phyloP scores from a whole-genome alignment of 2,329 filamentous ascomycete species.

The Myotisia sp. region DNA sequence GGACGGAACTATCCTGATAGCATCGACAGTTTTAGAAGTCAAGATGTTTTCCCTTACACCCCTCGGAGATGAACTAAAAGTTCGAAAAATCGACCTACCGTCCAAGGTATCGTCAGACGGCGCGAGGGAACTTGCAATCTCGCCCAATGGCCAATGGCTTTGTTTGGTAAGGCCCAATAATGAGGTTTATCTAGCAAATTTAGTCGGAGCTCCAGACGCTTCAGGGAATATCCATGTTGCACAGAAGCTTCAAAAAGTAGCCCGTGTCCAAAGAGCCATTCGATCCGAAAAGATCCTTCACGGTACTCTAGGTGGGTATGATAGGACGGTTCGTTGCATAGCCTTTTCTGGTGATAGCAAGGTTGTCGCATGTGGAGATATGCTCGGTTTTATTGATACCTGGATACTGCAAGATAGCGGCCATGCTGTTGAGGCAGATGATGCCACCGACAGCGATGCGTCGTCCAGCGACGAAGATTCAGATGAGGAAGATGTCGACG shows the following conservation, averaged over 20 bases:
- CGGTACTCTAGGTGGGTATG: constrained; percentile 59
- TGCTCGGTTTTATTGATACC: constrained; percentile 74
- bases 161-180: constrained; percentile 45
- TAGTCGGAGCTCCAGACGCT: constrained; percentile 29
- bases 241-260: constrained; percentile 31
- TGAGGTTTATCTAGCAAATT: constrained; percentile 40
- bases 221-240: constrained; percentile 29
- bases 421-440: constrained; percentile 33
- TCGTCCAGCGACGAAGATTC: constrained; percentile 35
- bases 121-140: constrained; percentile 47
- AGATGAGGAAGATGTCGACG: constrained; percentile 35
- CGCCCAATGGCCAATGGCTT: constrained; percentile 35
- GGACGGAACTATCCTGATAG: constrained; percentile 59
- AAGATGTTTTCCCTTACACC: constrained; percentile 61
- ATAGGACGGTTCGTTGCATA: constrained; percentile 57
- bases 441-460: constrained; percentile 22
- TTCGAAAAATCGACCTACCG: constrained; percentile 57
- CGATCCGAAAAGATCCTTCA: constrained; percentile 38
- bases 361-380: constrained; percentile 63
- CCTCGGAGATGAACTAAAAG: constrained; percentile 42
- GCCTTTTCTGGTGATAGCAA: constrained; percentile 69
- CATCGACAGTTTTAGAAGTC: constrained; percentile 58
- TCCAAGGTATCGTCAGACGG: constrained; percentile 44
- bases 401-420: constrained; percentile 57
- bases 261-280: constrained; percentile 22